Evolutionary conservation across 2,329 filamentous ascomycete genomes (phyloP).

Genomic region (Penicillium sp.): DNA sequence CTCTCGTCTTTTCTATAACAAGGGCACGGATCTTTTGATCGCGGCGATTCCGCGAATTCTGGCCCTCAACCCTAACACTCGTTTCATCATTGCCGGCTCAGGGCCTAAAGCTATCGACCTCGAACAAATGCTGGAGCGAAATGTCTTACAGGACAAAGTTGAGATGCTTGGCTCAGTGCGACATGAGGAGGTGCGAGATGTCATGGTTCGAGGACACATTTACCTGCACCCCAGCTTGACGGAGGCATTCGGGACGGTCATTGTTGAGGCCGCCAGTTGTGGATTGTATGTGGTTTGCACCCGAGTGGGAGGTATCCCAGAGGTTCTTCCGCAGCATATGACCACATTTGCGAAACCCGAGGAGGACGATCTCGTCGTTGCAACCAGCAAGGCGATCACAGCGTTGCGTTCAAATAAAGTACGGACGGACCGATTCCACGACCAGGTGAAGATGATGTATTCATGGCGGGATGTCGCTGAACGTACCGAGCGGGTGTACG

Average conservation of each 20-base stretch:
- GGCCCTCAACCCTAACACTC: conserved; percentile 83
- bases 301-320: conserved; percentile 92
- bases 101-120: conserved; percentile 96
- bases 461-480: conserved; percentile 95
- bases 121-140: conserved; percentile 96
- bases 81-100: conserved; percentile 94
- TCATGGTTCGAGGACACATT: conserved; percentile 96
- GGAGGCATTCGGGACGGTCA: conserved; percentile 95
- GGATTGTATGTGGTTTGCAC: conserved; percentile 96
- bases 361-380: conserved; percentile 88
- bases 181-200: conserved; percentile 93
- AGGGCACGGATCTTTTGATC: conserved; percentile 95
- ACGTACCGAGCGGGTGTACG: conserved; percentile 91
- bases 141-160: conserved; percentile 89
- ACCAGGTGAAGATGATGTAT: conserved; percentile 98
- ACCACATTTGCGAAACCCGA: conserved; percentile 96
- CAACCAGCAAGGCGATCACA: conserved; percentile 85
- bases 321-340: conserved; percentile 95
- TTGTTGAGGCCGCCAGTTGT: conserved; percentile 94
- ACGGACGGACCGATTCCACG: conserved; percentile 89
- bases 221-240: conserved; percentile 94
- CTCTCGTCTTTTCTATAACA: conserved; percentile 97
- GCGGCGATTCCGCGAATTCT: conserved; percentile 92
- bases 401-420: conserved; percentile 82
- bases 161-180: conserved; percentile 88